Evolutionary conservation across 768 basidiomycete species (phyloP), one percentile per base, ranked within the genome.

Genomic region (Lentinula guzmanii): DNA sequence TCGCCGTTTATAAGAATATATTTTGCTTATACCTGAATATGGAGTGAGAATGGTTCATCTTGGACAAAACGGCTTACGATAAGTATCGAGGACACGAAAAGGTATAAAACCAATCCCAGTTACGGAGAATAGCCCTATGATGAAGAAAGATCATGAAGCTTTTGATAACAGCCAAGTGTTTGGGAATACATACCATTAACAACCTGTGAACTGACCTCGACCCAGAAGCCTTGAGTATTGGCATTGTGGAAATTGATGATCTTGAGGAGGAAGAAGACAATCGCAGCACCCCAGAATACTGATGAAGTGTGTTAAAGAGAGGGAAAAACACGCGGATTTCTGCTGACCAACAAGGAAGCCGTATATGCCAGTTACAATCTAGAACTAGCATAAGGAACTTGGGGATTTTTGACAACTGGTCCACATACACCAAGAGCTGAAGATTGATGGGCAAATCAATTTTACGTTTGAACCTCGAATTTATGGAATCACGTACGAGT

Each of bases 251-350:
- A 73, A 67, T 90, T 85, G 70, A 93, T 92, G 50, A 85, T 78
- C 68, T 82, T 84, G 24, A 72, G 75, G 4, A 91, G 73, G 72
- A 93, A 87, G 56, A 93, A 72, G 13, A 93, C 89, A 63, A 95
- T 86, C 3, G 87, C 92, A 21, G 90, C 83, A 15, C 93, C 92
- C 92, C 91, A 95, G 67, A 95, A 93, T 0, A 87, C 92, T 83
- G 11, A 46, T 6, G 41, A 52, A 31, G 41, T 33, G 61, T 37
- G 39, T 65, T 34, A 53, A 65, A 46, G 52, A 61, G 46, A 52
- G 41, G 48, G 52, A 28, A 39, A 52, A 43, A 4, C 9, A 18
- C 21, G 9, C 42, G 34, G 21, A 13, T n/a, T 9, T 45, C 28
- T 28, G 63, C 82, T 60, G 65, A 85, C 87, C 87, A 42, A 88